Evolutionary conservation across 805 yeast genomes (phyloP).

Genomic region (Clavispora vitiphila): DNA sequence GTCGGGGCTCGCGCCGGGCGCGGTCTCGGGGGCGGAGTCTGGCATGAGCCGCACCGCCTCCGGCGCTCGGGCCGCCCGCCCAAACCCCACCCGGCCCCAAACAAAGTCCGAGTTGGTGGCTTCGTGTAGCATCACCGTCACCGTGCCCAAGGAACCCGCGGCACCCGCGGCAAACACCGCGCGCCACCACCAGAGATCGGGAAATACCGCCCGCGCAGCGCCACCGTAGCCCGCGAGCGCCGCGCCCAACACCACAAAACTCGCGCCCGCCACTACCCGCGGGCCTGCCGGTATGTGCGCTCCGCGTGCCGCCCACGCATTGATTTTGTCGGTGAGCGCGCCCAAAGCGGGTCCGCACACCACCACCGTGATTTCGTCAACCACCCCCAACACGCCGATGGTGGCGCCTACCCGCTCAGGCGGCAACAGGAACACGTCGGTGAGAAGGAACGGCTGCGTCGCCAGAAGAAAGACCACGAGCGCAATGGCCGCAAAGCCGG

Average conservation of each 20-base stretch:
- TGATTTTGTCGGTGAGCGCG: slow-evolving; percentile 52
- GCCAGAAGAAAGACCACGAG: slow-evolving; percentile 36
- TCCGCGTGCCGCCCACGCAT: slow-evolving; percentile 11
- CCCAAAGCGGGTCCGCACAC: slow-evolving; percentile 58
- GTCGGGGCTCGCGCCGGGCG: background rate
- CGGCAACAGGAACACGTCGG: slow-evolving; percentile 25
- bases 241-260: slow-evolving; percentile 45
- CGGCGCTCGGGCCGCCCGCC: slow-evolving; percentile 14
- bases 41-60: background rate
- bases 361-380: slow-evolving; percentile 56
- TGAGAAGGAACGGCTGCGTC: slow-evolving; percentile 37
- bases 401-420: slow-evolving; percentile 26
- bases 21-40: background rate
- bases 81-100: slow-evolving; percentile 22
- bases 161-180: slow-evolving; percentile 60
- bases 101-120: slow-evolving; percentile 42
- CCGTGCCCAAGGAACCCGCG: slow-evolving; percentile 48
- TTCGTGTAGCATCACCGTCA: slow-evolving; percentile 57
- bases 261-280: slow-evolving; percentile 43
- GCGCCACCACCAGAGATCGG: slow-evolving; percentile 47
- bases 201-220: slow-evolving; percentile 34
- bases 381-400: slow-evolving; percentile 39
- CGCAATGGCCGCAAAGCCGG: slow-evolving; percentile 36
- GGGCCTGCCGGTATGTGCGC: slow-evolving; percentile 39
- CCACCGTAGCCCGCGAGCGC: slow-evolving; percentile 46